phyloP scores from a whole-genome alignment of 371 early-diverging fungal genomes.

The Apophysomyces sp. region DNA sequence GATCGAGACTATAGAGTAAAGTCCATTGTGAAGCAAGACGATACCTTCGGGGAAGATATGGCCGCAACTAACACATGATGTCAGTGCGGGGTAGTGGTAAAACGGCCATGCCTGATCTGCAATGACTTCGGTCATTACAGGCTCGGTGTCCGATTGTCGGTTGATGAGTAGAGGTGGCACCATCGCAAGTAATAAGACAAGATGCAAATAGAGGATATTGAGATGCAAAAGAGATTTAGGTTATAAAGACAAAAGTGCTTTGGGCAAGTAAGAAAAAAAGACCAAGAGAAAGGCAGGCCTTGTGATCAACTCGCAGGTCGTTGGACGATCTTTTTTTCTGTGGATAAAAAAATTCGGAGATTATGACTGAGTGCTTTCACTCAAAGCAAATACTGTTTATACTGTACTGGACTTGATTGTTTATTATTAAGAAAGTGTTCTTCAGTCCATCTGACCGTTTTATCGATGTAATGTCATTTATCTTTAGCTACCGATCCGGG shows the following conservation, averaged over 20 bases:
- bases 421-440: too few relatives aligned
- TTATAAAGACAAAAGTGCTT: background rate
- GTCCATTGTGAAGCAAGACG: slow-evolving; percentile 71
- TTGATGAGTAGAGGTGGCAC: slow-evolving; percentile 38
- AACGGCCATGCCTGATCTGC: slow-evolving; percentile 46
- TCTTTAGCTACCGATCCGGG: too few relatives aligned
- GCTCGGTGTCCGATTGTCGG: slow-evolving; percentile 41
- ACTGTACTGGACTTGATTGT: too few relatives aligned
- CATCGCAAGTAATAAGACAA: slow-evolving; percentile 12
- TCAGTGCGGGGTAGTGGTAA: background rate
- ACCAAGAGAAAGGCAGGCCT: too few relatives aligned
- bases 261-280: background rate
- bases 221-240: background rate
- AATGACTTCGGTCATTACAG: slow-evolving; percentile 43
- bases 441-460: background rate
- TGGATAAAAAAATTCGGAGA: too few relatives aligned
- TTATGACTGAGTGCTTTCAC: too few relatives aligned
- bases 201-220: background rate
- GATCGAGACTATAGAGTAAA: slow-evolving; percentile 85
- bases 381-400: too few relatives aligned
- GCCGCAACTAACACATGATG: slow-evolving; percentile 28
- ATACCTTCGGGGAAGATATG: slow-evolving; percentile 61
- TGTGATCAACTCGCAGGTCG: too few relatives aligned
- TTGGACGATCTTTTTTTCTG: too few relatives aligned
- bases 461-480: background rate